Conservation (phyloP, 106 monocot genomes). For the Dioscorea dumetorum region DNA sequence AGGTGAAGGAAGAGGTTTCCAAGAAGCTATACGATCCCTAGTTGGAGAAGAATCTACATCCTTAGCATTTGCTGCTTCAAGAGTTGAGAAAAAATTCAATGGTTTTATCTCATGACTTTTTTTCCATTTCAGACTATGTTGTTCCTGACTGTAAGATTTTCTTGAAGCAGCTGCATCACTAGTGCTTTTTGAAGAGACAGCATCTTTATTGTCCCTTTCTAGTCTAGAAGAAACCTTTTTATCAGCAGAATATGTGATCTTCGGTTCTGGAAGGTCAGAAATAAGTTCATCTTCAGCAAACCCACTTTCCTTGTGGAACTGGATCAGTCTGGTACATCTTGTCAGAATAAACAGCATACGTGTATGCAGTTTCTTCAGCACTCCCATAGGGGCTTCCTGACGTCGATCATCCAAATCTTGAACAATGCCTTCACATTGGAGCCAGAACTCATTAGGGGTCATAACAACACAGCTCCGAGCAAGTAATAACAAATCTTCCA, state of each 20-base stretch:
- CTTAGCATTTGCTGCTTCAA: constrained; percentile 28
- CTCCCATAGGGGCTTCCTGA: constrained; percentile 70
- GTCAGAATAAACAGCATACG: constrained; percentile 91
- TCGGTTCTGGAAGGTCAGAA: constrained; percentile 36
- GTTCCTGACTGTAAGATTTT: constrained; percentile 94
- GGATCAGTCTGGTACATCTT: constrained; percentile 80
- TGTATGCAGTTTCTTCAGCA: constrained; percentile 79
- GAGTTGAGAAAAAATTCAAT: constrained; percentile 37
- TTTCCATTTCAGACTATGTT: constrained; percentile 80
- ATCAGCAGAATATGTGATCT: constrained; percentile 47
- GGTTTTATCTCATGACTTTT: constrained; percentile 86
- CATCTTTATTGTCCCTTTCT: constrained; percentile 27
- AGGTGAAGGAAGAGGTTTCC: constrained; percentile 79
- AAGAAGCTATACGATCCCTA: constrained; percentile 73
- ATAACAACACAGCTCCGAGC: constrained; percentile 72
- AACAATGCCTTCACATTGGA: constrained; percentile 76
- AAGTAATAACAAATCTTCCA: constrained; percentile 74
- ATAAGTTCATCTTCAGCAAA: constrained; percentile 30
- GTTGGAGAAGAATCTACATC: constrained; percentile 28
- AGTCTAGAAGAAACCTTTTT: constrained; percentile 14
- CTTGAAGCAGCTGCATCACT: constrained; percentile 46
- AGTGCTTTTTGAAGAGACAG: constrained; percentile 17
- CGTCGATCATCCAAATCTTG: constrained; percentile 79
- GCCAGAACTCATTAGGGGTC: constrained; percentile 69
- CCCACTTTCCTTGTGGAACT: constrained; percentile 71